phyloP scores from a whole-genome alignment of 345 rosid genomes.

The Eutrema yunnanense region DNA sequence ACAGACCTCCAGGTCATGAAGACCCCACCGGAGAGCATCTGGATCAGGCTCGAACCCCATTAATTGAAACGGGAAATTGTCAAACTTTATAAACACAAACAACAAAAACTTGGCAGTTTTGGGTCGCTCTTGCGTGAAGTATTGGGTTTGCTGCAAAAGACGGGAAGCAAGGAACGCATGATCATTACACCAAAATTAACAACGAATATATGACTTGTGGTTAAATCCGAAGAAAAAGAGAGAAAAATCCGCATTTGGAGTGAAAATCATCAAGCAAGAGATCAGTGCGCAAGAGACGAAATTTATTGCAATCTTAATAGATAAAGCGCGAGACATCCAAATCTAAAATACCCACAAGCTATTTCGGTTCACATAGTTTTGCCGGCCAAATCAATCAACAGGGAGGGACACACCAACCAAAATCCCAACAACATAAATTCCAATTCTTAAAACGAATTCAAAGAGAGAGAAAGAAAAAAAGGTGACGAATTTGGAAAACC shows the following conservation, averaged over 20 bases:
- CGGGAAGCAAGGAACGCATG: slow-evolving; percentile 15
- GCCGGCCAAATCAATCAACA: not conserved
- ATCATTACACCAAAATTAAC: not conserved
- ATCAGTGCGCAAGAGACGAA: not conserved
- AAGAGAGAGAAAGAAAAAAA: not conserved
- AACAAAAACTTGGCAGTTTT: not conserved
- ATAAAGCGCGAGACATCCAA: not conserved
- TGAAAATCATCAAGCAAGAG: not conserved
- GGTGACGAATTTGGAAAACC: slow-evolving; percentile 1
- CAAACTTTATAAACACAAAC: not conserved
- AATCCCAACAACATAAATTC: not conserved
- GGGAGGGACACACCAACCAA: slow-evolving; percentile 6
- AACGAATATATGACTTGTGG: not conserved
- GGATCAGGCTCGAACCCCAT: slow-evolving; percentile 51
- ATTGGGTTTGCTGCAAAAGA: slow-evolving; percentile 15
- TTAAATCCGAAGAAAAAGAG: not conserved
- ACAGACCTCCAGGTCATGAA: slow-evolving; percentile 55
- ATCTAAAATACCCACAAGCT: not conserved
- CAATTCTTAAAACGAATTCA: not conserved
- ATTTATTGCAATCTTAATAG: not conserved
- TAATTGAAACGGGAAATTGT: not conserved
- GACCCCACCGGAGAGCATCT: slow-evolving; percentile 81
- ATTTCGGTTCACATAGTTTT: not conserved
- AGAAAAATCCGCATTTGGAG: not conserved
- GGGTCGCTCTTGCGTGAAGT: not conserved